A percentile compares a stretch with the other conserved stretches of the same genome.
Evolutionary conservation across 1,284 basidiomycete species (phyloP).

Genomic region (Apiotrichum veenhuisii): DNA sequence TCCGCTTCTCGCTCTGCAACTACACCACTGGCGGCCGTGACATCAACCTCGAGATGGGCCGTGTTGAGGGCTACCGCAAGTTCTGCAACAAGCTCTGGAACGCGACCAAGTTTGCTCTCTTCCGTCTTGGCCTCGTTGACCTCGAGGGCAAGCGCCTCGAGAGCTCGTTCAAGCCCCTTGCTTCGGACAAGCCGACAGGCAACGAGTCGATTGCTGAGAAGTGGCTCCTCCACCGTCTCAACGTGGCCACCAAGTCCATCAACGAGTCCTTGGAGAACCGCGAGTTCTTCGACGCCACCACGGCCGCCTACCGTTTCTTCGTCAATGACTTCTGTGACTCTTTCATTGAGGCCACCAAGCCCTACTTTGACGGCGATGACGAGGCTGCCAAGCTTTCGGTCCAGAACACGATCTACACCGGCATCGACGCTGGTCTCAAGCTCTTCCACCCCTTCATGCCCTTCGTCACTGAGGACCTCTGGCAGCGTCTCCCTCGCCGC

Average conservation of each 20-base stretch:
- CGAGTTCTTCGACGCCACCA: constrained; percentile 91
- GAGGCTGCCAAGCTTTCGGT: constrained; percentile 67
- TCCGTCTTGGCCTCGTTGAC: constrained; percentile 68
- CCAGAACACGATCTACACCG: constrained; percentile 94
- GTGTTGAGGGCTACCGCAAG: constrained; percentile 99
- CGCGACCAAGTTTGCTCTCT: constrained; percentile 96
- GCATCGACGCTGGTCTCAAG: constrained; percentile 82
- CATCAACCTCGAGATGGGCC: constrained; percentile 91
- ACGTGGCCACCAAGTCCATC: constrained; percentile 70
- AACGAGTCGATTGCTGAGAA: constrained; percentile 87
- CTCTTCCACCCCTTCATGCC: constrained; percentile 99
- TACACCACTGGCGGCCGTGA: constrained; percentile 86
- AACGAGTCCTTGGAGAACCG: constrained; percentile 73
- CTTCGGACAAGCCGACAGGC: constrained; percentile 72
- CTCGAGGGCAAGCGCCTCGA: constrained; percentile 45
- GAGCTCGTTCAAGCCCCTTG: constrained; percentile 69
- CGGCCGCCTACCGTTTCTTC: constrained; percentile 89
- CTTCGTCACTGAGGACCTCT: constrained; percentile 96
- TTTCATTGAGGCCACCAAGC: constrained; percentile 98
- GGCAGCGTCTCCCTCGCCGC: constrained; percentile 89
- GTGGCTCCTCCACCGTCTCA: constrained; percentile 95
- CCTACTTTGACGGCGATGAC: constrained; percentile 77
- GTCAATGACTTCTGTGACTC: constrained; percentile 97
- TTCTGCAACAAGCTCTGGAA: constrained; percentile 99
- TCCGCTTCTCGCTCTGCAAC: constrained; percentile 91